These are phyloP conservation scores for Chlorella sp. DNA, from an alignment of 139 green algal species.

Conservation along the genomic window DNA sequence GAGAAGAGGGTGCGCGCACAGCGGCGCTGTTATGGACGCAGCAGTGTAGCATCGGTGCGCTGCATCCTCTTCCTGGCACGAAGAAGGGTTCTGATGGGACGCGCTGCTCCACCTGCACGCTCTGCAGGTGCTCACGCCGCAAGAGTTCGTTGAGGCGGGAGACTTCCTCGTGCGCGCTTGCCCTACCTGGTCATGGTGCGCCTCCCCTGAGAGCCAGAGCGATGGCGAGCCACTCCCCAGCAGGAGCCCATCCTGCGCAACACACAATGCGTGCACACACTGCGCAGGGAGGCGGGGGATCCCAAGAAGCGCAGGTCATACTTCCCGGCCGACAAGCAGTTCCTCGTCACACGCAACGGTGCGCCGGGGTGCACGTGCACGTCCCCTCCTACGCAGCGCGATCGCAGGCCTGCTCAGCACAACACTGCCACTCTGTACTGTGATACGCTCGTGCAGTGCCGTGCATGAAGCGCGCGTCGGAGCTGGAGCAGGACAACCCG, in stretches of 20 bases:
- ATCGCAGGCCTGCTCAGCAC: too few relatives aligned
- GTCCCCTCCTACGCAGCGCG: too few relatives aligned
- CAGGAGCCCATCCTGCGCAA: too few relatives aligned
- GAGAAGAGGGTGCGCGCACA: slow-evolving; percentile 43
- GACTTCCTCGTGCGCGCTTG: slow-evolving; percentile 79
- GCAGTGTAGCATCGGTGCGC: too few relatives aligned
- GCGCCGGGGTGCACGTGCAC: too few relatives aligned
- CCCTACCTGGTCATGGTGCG: slow-evolving; percentile 81
- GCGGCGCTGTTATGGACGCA: neutral
- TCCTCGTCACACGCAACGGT: slow-evolving; percentile 80
- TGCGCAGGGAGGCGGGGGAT: slow-evolving; percentile 67
- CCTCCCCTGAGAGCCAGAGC: too few relatives aligned
- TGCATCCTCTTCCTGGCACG: neutral
- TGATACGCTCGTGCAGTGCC: slow-evolving; percentile 55
- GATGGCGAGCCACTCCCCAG: too few relatives aligned
- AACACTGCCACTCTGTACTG: too few relatives aligned
- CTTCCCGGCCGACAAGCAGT: slow-evolving; percentile 81
- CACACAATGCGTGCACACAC: neutral
- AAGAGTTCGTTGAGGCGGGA: slow-evolving; percentile 77
- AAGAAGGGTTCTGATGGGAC: too few relatives aligned
- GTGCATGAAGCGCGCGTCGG: slow-evolving; percentile 64
- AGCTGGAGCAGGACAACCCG: slow-evolving; percentile 48
- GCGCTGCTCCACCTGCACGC: neutral
- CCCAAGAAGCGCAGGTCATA: slow-evolving; percentile 50
- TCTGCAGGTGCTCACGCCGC: slow-evolving; percentile 77